These are phyloP conservation scores for Suillus paluster DNA, from an alignment of 768 basidiomycete species.

Conservation along the genomic window DNA sequence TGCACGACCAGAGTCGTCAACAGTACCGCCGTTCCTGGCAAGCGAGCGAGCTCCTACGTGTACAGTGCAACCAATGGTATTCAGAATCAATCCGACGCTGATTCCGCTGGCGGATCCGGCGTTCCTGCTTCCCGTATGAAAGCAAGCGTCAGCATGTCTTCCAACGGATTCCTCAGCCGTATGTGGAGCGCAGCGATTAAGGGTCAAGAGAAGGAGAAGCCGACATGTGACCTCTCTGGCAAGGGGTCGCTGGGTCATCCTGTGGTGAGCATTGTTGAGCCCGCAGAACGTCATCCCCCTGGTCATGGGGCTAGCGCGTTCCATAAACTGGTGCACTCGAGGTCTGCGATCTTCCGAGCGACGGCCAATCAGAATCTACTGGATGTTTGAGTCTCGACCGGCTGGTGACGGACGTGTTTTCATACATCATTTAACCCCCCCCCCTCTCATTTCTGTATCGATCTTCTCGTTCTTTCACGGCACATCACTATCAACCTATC, in stretches of 20 bases:
- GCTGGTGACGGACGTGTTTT: conserved; percentile 26
- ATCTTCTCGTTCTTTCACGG: conserved; percentile 22
- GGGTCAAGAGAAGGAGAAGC: conserved; percentile 35
- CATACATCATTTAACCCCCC: conserved; percentile 23
- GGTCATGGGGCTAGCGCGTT: conserved; percentile 37
- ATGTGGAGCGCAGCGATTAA: conserved; percentile 75
- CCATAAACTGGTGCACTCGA: conserved; percentile 48
- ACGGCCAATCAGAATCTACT: conserved; percentile 28
- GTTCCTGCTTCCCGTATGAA: conserved; percentile 23
- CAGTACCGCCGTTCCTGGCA: conserved; percentile 21
- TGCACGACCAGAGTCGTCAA: conserved; percentile 33
- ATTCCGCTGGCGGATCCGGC: conserved; percentile 20
- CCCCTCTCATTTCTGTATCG: conserved; percentile 24
- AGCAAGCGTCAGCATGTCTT: conserved; percentile 47
- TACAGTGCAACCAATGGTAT: conserved; percentile 25
- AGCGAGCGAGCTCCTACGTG: conserved; percentile 33
- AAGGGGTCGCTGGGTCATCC: conserved; percentile 13
- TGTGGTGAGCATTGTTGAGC: conserved; percentile 31
- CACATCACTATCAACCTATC: conserved; percentile 32
- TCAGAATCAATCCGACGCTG: conserved; percentile 17
- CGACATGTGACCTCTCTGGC: conserved; percentile 13
- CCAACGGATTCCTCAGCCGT: conserved; percentile 62
- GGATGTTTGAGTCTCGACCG: conserved; percentile 26
- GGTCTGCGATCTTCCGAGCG: conserved; percentile 47
- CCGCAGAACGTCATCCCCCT: conserved; percentile 27